Conservation (phyloP, 768 basidiomycete species). For the Tricholoma saponaceum region DNA sequence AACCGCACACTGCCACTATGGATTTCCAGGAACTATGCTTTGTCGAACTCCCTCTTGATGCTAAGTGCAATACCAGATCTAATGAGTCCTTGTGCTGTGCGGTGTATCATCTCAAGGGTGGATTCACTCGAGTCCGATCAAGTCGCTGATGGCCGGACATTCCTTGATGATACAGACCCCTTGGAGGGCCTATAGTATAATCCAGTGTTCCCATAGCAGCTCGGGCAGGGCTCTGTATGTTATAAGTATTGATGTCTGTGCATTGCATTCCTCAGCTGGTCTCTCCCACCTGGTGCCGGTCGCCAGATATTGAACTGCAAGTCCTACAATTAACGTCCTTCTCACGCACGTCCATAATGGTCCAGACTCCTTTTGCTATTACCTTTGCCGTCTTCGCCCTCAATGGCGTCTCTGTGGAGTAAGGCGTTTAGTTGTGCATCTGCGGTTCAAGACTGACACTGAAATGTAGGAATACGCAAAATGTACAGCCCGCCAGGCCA, state of each 20-base stretch:
- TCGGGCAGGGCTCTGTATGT: too few relatives aligned
- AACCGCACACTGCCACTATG: too few relatives aligned
- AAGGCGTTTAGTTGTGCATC: slow-evolving; percentile 2
- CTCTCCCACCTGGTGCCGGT: slow-evolving; percentile 33
- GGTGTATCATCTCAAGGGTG: background rate
- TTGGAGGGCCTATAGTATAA: too few relatives aligned
- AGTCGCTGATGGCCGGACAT: too few relatives aligned
- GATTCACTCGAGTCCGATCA: background rate
- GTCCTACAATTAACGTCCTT: slow-evolving; percentile 5
- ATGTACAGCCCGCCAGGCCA: background rate
- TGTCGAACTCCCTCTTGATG: too few relatives aligned
- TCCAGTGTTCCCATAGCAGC: too few relatives aligned
- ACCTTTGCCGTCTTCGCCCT: slow-evolving; percentile 28
- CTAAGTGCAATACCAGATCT: too few relatives aligned
- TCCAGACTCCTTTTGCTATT: slow-evolving; percentile 27
- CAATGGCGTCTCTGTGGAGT: slow-evolving; percentile 26
- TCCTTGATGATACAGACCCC: too few relatives aligned
- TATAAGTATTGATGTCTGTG: background rate
- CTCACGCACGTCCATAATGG: slow-evolving; percentile 20
- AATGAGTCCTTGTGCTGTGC: background rate
- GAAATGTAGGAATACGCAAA: background rate
- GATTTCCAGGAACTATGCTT: too few relatives aligned
- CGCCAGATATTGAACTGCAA: slow-evolving; percentile 24
- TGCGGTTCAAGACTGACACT: background rate
- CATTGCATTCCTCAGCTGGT: slow-evolving; percentile 27